Conservation (phyloP, 768 basidiomycete genomes). For the Candolleomyces eurysporus region DNA sequence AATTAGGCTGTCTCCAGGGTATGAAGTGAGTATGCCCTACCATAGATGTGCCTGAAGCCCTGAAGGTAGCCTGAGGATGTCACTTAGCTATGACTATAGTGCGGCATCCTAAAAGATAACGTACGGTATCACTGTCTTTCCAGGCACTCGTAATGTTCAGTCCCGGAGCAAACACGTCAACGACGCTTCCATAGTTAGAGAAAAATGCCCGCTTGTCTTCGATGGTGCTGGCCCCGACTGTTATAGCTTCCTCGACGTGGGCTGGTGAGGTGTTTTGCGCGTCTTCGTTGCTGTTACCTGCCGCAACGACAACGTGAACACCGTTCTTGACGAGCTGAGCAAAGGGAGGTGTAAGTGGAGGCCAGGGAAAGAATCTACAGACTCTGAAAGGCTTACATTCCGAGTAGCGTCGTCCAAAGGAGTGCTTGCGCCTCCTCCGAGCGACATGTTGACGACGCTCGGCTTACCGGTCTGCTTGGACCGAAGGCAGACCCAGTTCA, state of each 20-base stretch:
- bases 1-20: not conserved
- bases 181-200: slow-evolving; percentile 31
- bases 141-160: slow-evolving; percentile 6
- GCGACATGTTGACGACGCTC: slow-evolving; percentile 31
- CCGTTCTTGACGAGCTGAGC: slow-evolving; percentile 23
- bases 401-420: slow-evolving; percentile 29
- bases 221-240: slow-evolving; percentile 89
- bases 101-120: too few relatives aligned
- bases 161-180: slow-evolving; percentile 36
- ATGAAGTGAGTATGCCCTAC: not conserved
- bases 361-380: too few relatives aligned
- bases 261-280: slow-evolving; percentile 95
- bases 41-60: slow-evolving; percentile 28
- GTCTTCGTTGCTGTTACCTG: slow-evolving; percentile 77
- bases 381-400: slow-evolving; percentile 12
- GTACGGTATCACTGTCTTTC: slow-evolving; percentile 19
- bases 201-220: slow-evolving; percentile 65
- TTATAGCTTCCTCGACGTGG: slow-evolving; percentile 81
- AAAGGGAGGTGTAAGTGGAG: not conserved
- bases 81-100: not conserved
- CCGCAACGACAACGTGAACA: slow-evolving; percentile 84
- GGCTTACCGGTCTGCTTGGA: too few relatives aligned
- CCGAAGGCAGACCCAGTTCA: too few relatives aligned
- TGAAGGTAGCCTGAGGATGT: slow-evolving; percentile 18
- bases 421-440: slow-evolving; percentile 26